A percentile compares a stretch with the other conserved stretches of the same genome.
These are phyloP conservation scores for Trichoderma harzianum DNA, from an alignment of 2,329 filamentous ascomycete genomes.

Conservation along the genomic window DNA sequence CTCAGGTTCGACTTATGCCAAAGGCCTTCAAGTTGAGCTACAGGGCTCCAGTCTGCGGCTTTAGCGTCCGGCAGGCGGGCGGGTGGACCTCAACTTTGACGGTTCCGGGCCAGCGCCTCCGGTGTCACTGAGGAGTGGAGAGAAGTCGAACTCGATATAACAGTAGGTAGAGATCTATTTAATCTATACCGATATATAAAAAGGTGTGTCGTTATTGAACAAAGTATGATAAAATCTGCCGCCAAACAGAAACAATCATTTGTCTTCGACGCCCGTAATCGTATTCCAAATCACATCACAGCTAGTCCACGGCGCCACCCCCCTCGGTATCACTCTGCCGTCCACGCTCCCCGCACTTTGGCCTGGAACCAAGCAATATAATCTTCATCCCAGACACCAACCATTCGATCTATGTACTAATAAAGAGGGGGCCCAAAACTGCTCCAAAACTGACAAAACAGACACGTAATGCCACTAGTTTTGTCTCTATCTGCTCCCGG, in stretches of 20 bases:
- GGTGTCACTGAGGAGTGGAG: not conserved
- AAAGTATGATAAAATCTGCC: not conserved
- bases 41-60: not conserved
- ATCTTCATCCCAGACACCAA: not conserved
- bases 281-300: not conserved
- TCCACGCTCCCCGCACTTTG: not conserved
- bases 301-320: not conserved
- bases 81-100: not conserved
- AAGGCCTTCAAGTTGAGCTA: not conserved
- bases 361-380: not conserved
- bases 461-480: not conserved
- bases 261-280: not conserved
- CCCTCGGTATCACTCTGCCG: not conserved
- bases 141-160: not conserved
- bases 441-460: not conserved
- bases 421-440: not conserved
- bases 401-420: not conserved
- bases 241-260: no score
- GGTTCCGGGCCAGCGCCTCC: not conserved
- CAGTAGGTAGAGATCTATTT: not conserved
- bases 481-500: not conserved
- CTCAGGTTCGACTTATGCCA: not conserved
- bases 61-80: constrained; percentile 3
- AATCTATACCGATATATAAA: not conserved
- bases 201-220: not conserved